These are phyloP conservation scores for Durio zibethinus DNA, from an alignment of 345 rosid species.

Conservation along the genomic window DNA sequence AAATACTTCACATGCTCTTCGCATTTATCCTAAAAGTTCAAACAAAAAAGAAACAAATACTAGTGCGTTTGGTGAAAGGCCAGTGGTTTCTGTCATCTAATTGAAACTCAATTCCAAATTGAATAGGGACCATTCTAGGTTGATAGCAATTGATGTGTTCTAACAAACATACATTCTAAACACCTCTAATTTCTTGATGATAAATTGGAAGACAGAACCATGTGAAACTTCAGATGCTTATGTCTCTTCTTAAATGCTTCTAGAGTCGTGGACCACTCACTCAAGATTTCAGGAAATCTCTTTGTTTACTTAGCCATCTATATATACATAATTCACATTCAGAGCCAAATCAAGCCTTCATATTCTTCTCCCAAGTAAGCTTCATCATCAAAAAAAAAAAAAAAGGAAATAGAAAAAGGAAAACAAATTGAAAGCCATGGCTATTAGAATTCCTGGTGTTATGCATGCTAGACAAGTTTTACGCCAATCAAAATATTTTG, in stretches of 20 bases:
- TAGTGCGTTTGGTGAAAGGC: neutral
- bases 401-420: too few relatives aligned
- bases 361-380: neutral
- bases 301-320: neutral
- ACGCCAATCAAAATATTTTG: neutral
- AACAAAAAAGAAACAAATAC: neutral
- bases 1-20: conserved; percentile 9
- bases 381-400: neutral
- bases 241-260: neutral
- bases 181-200: neutral
- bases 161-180: neutral
- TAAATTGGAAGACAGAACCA: conserved; percentile 1
- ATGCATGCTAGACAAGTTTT: conserved; percentile 18
- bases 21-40: neutral
- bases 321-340: neutral
- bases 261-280: neutral
- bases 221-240: conserved; percentile 12
- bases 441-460: conserved; percentile 7
- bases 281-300: neutral
- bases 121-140: neutral
- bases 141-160: neutral
- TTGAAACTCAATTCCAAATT: neutral
- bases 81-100: neutral
- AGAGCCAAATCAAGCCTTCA: neutral
- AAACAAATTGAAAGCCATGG: neutral